Evolutionary conservation across 2,329 filamentous ascomycete genomes (phyloP).

Genomic region (Hypoxylon sp.): DNA sequence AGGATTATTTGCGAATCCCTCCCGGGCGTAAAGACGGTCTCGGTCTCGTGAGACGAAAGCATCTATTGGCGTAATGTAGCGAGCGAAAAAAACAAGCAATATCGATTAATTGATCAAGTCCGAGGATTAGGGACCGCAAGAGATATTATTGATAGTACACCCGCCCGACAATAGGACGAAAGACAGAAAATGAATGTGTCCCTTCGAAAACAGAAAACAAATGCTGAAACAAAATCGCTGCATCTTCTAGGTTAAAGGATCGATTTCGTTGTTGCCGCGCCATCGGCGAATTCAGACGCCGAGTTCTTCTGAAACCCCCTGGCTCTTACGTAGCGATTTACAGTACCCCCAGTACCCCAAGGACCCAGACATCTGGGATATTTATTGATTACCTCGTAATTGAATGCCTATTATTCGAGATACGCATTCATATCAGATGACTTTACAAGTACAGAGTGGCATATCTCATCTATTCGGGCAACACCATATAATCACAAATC

Average conservation of each 20-base stretch:
- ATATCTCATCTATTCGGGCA: neutral
- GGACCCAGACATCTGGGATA: neutral
- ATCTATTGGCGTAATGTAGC: constrained; percentile 20
- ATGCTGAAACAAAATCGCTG: constrained; percentile 30
- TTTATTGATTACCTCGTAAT: constrained; percentile 7
- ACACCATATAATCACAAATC: constrained; percentile 10
- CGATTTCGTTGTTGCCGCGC: constrained; percentile 15
- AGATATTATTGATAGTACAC: constrained; percentile 14
- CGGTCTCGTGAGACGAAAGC: constrained; percentile 27
- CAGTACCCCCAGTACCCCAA: neutral
- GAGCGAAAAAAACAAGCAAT: constrained; percentile 7
- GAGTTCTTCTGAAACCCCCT: constrained; percentile 15
- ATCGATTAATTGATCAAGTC: constrained; percentile 9
- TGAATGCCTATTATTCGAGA: constrained; percentile 10
- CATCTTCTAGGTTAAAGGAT: constrained; percentile 11
- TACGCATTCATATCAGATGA: constrained; percentile 1
- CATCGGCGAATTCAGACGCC: constrained; percentile 31
- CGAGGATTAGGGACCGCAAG: constrained; percentile 10
- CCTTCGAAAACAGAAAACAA: constrained; percentile 23
- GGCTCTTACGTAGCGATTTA: constrained; percentile 9
- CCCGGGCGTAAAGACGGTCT: constrained; percentile 15
- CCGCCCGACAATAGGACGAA: too few relatives aligned
- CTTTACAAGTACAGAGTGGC: too few relatives aligned
- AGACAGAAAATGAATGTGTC: constrained; percentile 19
- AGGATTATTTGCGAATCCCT: constrained; percentile 11